Evolutionary conservation across 768 basidiomycete species (phyloP).

Genomic region (Galerina marginata): DNA sequence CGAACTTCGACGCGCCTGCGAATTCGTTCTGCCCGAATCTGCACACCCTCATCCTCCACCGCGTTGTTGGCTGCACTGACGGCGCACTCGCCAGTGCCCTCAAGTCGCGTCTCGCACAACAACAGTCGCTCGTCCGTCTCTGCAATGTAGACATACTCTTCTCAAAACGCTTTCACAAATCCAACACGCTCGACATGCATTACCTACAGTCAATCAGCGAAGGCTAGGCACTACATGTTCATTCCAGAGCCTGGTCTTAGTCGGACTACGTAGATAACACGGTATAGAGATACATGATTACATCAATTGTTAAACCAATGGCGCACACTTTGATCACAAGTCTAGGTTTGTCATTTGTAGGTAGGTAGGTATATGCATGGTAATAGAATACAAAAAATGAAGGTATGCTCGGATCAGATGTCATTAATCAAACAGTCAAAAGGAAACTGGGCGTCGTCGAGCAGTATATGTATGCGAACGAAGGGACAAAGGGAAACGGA

Average conservation of each 20-base stretch:
- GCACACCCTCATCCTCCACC: slow-evolving; percentile 16
- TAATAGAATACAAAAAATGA: slow-evolving; percentile 5
- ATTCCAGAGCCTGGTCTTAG: too few species aligned
- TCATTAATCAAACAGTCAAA: neutral
- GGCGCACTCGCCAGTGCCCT: slow-evolving; percentile 24
- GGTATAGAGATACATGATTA: too few species aligned
- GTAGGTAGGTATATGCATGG: slow-evolving; percentile 2
- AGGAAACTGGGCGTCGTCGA: neutral
- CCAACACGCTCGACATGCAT: neutral
- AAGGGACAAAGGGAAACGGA: too few species aligned
- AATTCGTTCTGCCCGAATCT: slow-evolving; percentile 20
- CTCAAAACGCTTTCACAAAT: neutral
- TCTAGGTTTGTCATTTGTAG: neutral
- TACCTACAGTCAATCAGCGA: neutral
- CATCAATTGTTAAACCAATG: neutral
- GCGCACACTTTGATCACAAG: too few species aligned
- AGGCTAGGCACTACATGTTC: too few species aligned
- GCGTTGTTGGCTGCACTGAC: slow-evolving; percentile 19
- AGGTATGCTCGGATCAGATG: neutral
- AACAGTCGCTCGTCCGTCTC: neutral
- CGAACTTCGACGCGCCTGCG: neutral
- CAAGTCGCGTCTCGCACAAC: slow-evolving; percentile 9
- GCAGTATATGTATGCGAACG: too few species aligned
- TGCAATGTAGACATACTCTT: neutral
- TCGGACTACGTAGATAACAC: too few species aligned